Percentiles rank a stretch among this genome's conserved stretches.
These are phyloP conservation scores for Colletotrichum shisoi DNA, from an alignment of 2,329 filamentous ascomycete genomes.

Conservation along the genomic window DNA sequence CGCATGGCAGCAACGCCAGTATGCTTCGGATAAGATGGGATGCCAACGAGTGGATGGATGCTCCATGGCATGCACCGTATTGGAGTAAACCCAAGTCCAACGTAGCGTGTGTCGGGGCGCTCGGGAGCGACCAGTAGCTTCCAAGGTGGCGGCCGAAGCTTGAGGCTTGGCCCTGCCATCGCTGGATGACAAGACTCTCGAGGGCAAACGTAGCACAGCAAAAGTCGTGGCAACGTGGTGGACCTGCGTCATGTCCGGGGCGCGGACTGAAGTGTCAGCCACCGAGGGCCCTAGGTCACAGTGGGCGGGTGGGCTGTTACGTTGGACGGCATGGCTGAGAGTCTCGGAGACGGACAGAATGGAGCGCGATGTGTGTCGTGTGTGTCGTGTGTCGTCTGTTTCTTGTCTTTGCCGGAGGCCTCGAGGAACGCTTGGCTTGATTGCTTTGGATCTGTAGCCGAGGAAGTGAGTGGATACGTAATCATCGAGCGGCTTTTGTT, in stretches of 20 bases:
- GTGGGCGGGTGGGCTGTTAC: constrained; percentile 15
- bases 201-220: not conserved
- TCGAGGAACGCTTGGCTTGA: constrained; percentile 36
- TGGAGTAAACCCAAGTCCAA: not conserved
- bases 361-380: constrained; percentile 6
- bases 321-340: constrained; percentile 11
- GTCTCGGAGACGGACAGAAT: constrained; percentile 16
- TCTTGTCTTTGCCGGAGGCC: constrained; percentile 28
- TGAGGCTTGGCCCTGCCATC: constrained; percentile 21
- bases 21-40: constrained; percentile 7
- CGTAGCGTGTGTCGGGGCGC: constrained; percentile 23
- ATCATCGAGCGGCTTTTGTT: not conserved
- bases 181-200: not conserved
- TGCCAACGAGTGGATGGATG: constrained; percentile 9
- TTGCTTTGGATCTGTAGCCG: constrained; percentile 7
- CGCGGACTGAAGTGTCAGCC: constrained; percentile 2
- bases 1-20: not conserved
- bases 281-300: constrained; percentile 14
- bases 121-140: constrained; percentile 23
- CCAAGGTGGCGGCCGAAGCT: constrained; percentile 29
- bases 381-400: not conserved
- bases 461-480: constrained; percentile 7
- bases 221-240: constrained; percentile 12
- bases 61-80: not conserved
- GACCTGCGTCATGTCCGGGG: constrained; percentile 27